Evolutionary conservation across 768 basidiomycete genomes (phyloP).

Genomic region (Podaxis sp.): DNA sequence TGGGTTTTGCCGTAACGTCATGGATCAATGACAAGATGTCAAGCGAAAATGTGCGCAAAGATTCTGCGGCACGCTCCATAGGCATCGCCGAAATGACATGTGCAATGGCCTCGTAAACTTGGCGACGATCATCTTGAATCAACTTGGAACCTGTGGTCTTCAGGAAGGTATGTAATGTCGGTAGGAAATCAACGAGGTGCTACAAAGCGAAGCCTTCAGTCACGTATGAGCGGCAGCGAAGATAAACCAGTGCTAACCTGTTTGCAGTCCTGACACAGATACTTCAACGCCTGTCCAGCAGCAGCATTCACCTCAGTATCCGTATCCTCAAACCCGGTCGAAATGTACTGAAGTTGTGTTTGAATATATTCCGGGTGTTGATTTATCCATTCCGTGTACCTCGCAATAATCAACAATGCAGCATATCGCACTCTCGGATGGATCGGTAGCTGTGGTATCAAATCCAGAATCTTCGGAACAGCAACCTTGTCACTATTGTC

Average conservation of each 20-base stretch:
- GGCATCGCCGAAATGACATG: constrained; percentile 95
- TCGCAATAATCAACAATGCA: constrained; percentile 88
- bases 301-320: constrained; percentile 88
- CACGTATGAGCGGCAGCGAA: background rate
- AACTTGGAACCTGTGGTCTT: constrained; percentile 76
- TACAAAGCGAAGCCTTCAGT: constrained; percentile 26
- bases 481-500: constrained; percentile 78
- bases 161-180: constrained; percentile 88
- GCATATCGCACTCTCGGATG: constrained; percentile 96
- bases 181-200: constrained; percentile 91
- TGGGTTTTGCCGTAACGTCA: constrained; percentile 50
- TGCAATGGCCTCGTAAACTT: constrained; percentile 95
- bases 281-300: constrained; percentile 94
- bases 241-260: constrained; percentile 42
- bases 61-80: constrained; percentile 82
- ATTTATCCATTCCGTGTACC: constrained; percentile 97
- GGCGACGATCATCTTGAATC: constrained; percentile 81
- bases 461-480: constrained; percentile 95
- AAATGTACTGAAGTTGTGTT: constrained; percentile 87
- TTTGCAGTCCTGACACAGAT: constrained; percentile 96
- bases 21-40: constrained; percentile 84
- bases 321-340: constrained; percentile 81
- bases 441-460: constrained; percentile 83
- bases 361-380: constrained; percentile 84
- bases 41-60: constrained; percentile 81